phyloP scores from a whole-genome alignment of 2,329 filamentous ascomycete genomes.

The Fusarium concolor region DNA sequence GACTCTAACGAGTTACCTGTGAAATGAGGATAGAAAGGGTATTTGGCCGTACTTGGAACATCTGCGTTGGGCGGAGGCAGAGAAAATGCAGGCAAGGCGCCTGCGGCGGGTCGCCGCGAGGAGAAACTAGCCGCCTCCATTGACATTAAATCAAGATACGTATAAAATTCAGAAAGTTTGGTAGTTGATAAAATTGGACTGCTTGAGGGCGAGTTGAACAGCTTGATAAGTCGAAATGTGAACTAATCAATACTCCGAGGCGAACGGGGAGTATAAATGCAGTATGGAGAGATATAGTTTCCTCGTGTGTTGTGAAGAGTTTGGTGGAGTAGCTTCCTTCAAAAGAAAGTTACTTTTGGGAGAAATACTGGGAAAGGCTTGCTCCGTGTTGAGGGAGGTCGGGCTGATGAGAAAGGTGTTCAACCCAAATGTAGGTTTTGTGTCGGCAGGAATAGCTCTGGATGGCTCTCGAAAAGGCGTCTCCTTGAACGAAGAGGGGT shows the following conservation, averaged over 20 bases:
- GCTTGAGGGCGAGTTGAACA: neutral
- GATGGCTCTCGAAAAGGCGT: slow-evolving; percentile 13
- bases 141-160: slow-evolving; percentile 1
- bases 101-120: slow-evolving; percentile 51
- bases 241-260: neutral
- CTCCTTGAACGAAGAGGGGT: slow-evolving; percentile 14
- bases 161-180: neutral
- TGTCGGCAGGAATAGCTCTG: slow-evolving; percentile 13
- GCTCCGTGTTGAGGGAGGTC: neutral
- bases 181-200: neutral
- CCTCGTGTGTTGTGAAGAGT: neutral
- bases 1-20: slow-evolving; percentile 38
- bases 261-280: neutral
- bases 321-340: neutral
- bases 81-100: slow-evolving; percentile 51
- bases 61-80: slow-evolving; percentile 53
- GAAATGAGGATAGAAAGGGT: slow-evolving; percentile 37
- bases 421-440: neutral
- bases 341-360: neutral
- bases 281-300: neutral
- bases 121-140: slow-evolving; percentile 52
- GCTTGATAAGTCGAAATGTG: neutral
- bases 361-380: neutral
- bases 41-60: slow-evolving; percentile 52
- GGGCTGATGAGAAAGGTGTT: neutral